Conservation (phyloP, 2,329 filamentous ascomycete species). For the Aspergillus flavus region DNA sequence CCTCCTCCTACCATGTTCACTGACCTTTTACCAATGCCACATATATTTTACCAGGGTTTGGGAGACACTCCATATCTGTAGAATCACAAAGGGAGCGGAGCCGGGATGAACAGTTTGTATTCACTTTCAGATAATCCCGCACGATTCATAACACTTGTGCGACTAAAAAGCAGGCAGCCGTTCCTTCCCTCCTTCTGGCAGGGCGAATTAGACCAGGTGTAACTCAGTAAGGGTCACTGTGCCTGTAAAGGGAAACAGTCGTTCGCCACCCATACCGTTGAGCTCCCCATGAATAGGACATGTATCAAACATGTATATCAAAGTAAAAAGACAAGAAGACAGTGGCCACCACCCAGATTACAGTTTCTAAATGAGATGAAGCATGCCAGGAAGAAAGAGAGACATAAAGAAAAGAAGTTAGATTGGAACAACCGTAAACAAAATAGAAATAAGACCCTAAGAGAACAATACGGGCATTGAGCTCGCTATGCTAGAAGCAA, state of each 20-base stretch:
- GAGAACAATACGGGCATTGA: constrained; percentile 26
- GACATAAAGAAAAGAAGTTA: constrained; percentile 8
- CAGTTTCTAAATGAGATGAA: background rate
- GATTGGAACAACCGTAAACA: constrained; percentile 18
- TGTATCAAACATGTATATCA: background rate
- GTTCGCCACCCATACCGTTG: background rate
- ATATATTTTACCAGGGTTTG: background rate
- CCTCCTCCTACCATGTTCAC: background rate
- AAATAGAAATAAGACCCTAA: constrained; percentile 13
- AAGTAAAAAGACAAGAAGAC: background rate
- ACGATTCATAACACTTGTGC: background rate
- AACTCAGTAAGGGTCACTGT: background rate
- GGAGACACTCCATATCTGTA: background rate
- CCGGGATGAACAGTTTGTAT: background rate
- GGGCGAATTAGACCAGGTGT: background rate
- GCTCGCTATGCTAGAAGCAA: constrained; percentile 40
- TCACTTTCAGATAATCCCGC: background rate
- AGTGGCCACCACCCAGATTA: background rate
- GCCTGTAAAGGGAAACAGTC: background rate
- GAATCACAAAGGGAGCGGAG: background rate
- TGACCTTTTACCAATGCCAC: background rate
- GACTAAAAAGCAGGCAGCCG: background rate
- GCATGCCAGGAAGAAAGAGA: background rate
- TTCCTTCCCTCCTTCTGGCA: background rate
- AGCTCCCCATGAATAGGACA: background rate